Evolutionary conservation across 2,329 filamentous ascomycete genomes (phyloP).

Genomic region (Aspergillus ochraceoroseus): DNA sequence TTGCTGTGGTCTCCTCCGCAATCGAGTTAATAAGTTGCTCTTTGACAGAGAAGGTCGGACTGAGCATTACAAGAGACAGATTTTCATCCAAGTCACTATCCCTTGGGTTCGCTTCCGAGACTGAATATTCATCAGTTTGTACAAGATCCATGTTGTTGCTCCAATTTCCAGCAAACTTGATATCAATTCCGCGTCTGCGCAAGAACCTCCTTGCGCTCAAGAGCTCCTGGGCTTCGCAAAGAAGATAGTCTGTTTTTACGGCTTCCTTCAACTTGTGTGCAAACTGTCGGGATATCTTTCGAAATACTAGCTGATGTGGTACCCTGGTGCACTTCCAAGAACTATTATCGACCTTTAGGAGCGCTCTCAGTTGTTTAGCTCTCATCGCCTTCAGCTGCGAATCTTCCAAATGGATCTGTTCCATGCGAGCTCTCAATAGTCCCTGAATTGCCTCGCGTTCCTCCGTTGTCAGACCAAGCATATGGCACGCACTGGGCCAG

Average conservation of each 20-base stretch:
- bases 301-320: conserved; percentile 29
- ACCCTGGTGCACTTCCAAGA: conserved; percentile 20
- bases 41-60: not conserved
- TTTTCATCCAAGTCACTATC: not conserved
- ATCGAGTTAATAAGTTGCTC: conserved; percentile 14
- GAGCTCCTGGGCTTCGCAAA: conserved; percentile 32
- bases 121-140: not conserved
- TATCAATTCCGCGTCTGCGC: conserved; percentile 27
- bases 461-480: conserved; percentile 25
- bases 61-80: too few species aligned
- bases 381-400: conserved; percentile 31
- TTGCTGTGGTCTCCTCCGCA: conserved; percentile 7
- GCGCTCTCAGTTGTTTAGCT: conserved; percentile 29
- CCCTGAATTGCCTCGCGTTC: conserved; percentile 23
- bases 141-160: conserved; percentile 24
- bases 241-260: conserved; percentile 23
- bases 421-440: conserved; percentile 20
- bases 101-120: not conserved
- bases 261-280: conserved; percentile 13
- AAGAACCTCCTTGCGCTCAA: conserved; percentile 31
- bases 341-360: conserved; percentile 35
- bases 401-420: conserved; percentile 31
- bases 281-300: conserved; percentile 23
- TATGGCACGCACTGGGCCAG: conserved; percentile 21
- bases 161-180: conserved; percentile 34